phyloP scores from a whole-genome alignment of 2,329 filamentous ascomycete genomes.

The Cladophialophora yegresii region DNA sequence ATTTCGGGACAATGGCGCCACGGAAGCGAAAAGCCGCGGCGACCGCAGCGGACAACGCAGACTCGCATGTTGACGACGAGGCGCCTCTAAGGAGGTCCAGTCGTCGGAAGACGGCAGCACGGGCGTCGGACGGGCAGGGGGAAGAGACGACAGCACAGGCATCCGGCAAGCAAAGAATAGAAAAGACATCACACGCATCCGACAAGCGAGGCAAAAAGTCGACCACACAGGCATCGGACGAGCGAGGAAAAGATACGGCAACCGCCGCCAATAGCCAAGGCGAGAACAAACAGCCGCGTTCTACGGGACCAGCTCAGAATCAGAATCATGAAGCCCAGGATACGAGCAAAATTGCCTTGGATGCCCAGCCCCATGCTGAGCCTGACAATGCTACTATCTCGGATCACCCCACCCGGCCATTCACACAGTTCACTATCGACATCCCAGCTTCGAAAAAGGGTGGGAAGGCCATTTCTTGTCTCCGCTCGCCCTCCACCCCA shows the following conservation, averaged over 20 bases:
- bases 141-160: neutral
- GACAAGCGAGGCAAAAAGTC: no score
- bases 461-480: slow-evolving; percentile 12
- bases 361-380: neutral
- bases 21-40: neutral
- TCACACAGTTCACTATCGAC: neutral
- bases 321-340: neutral
- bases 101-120: neutral
- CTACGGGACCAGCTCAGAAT: neutral
- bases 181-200: neutral
- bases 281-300: neutral
- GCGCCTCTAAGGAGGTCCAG: neutral
- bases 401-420: neutral
- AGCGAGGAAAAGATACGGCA: no score
- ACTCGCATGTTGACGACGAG: neutral
- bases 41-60: neutral
- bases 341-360: no score
- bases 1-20: neutral
- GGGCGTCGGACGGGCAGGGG: neutral
- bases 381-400: neutral
- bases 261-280: neutral
- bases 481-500: neutral
- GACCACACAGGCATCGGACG: neutral
- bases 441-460: neutral
- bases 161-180: no score